Conservation (phyloP, 1,139 yeast genomes). For the Pichia sp. region DNA sequence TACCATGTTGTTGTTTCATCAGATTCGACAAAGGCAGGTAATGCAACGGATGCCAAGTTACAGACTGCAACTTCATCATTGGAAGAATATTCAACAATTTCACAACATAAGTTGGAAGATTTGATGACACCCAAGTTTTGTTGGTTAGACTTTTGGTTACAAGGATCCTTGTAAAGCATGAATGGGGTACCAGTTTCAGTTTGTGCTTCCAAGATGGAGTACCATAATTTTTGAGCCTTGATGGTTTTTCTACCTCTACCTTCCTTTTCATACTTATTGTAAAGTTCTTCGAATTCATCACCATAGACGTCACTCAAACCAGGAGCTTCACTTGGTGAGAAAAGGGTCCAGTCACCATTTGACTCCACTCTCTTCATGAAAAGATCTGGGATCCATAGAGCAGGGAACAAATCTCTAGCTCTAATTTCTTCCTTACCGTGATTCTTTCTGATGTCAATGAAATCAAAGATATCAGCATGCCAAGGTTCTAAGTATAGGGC, state of each 20-base stretch:
- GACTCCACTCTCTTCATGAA: conserved; percentile 54
- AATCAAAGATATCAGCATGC: conserved; percentile 53
- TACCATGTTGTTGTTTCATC: conserved; percentile 37
- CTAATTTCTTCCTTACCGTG: conserved; percentile 59
- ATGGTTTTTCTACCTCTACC: conserved; percentile 42
- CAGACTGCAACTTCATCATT: conserved; percentile 56
- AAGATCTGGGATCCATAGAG: conserved; percentile 56
- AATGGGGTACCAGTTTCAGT: conserved; percentile 61
- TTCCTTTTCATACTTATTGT: conserved; percentile 43
- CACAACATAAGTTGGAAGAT: conserved; percentile 57
- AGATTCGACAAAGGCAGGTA: conserved; percentile 46
- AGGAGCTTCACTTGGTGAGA: conserved; percentile 54
- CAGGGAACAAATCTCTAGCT: conserved; percentile 57
- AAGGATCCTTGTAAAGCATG: conserved; percentile 55
- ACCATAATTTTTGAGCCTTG: conserved; percentile 55
- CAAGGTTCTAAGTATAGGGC: conserved; percentile 56
- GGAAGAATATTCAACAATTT: conserved; percentile 52
- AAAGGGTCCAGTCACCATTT: conserved; percentile 48
- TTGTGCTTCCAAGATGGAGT: conserved; percentile 51
- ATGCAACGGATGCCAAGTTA: conserved; percentile 54
- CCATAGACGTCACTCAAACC: conserved; percentile 50
- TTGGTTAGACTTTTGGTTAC: conserved; percentile 51
- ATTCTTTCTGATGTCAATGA: conserved; percentile 50
- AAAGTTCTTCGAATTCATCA: conserved; percentile 44
- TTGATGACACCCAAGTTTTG: conserved; percentile 53